Evolutionary conservation across 2,329 filamentous ascomycete genomes (phyloP).

Genomic region (Trichothecium roseum): DNA sequence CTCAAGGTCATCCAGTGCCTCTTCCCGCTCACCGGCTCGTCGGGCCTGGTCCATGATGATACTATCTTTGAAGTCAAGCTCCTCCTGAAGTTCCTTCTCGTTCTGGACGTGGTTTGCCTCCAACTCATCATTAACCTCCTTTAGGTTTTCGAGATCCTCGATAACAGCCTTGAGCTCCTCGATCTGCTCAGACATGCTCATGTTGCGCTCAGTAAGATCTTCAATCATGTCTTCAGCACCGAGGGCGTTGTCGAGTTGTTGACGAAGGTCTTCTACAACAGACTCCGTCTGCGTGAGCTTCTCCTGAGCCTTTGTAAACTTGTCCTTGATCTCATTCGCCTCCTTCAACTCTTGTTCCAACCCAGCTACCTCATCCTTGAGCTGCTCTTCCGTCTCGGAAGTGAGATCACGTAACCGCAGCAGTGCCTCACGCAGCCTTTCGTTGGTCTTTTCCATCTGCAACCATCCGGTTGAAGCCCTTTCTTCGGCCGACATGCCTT

Average conservation of each 20-base stretch:
- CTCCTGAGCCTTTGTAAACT: constrained; percentile 60
- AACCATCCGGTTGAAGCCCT: constrained; percentile 79
- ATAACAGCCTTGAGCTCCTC: constrained; percentile 73
- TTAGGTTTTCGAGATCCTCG: constrained; percentile 78
- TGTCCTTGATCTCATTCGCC: constrained; percentile 53
- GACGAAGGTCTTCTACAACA: constrained; percentile 73
- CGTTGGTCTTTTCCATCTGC: constrained; percentile 84
- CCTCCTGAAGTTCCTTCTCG: constrained; percentile 88
- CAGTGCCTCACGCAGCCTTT: constrained; percentile 76
- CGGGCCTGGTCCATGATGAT: constrained; percentile 75
- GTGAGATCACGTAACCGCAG: constrained; percentile 78
- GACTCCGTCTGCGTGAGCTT: constrained; percentile 64
- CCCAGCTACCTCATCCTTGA: constrained; percentile 63
- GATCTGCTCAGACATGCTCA: constrained; percentile 71
- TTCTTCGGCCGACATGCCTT: constrained; percentile 83
- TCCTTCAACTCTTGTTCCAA: constrained; percentile 67
- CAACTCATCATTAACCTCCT: constrained; percentile 89
- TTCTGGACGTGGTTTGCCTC: constrained; percentile 88
- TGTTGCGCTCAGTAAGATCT: constrained; percentile 78
- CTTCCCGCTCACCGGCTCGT: constrained; percentile 65
- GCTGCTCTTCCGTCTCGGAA: constrained; percentile 72
- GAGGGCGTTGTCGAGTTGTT: constrained; percentile 82
- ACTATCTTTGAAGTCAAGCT: constrained; percentile 79
- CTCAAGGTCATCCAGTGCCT: constrained; percentile 75
- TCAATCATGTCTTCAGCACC: constrained; percentile 92